phyloP scores from a whole-genome alignment of 768 basidiomycete genomes.

The Dentipellis sp. region DNA sequence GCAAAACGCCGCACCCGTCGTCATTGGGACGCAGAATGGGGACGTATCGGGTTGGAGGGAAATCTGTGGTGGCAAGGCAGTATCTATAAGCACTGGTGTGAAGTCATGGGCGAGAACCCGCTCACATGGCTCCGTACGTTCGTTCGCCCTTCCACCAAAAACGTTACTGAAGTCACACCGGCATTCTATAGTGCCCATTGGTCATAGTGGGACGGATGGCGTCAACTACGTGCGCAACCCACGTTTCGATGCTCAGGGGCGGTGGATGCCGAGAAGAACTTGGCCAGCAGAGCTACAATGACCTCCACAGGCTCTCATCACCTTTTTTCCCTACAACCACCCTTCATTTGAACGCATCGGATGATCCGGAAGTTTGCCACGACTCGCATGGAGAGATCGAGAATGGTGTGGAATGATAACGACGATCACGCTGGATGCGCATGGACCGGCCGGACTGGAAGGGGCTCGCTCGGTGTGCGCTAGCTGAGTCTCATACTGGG shows the following conservation, averaged over 20 bases:
- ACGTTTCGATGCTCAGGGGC: slow-evolving; percentile 61
- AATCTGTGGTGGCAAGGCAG: slow-evolving; percentile 83
- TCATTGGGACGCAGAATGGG: slow-evolving; percentile 79
- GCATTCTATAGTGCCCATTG: slow-evolving; percentile 32
- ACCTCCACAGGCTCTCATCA: slow-evolving; percentile 8
- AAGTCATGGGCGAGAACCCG: slow-evolving; percentile 65
- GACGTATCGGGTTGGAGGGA: slow-evolving; percentile 61
- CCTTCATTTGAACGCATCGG: no score
- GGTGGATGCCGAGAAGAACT: slow-evolving; percentile 54
- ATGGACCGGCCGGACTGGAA: no score
- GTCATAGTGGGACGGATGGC: slow-evolving; percentile 49
- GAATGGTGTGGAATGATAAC: neutral
- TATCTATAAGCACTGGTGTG: slow-evolving; percentile 55
- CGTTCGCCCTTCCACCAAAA: no score
- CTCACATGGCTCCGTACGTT: slow-evolving; percentile 77
- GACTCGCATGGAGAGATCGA: no score
- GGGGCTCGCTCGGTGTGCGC: no score
- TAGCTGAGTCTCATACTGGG: neutral
- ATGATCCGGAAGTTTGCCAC: no score
- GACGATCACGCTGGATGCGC: no score
- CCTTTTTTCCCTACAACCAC: no score
- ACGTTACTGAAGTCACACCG: neutral
- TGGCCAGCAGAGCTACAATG: slow-evolving; percentile 64
- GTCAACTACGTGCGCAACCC: slow-evolving; percentile 59
- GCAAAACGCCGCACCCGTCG: slow-evolving; percentile 35